A percentile compares a stretch with the other conserved stretches of the same genome.
Conservation (phyloP, 2,329 filamentous ascomycete genomes). For the Trichoderma simmonsii region DNA sequence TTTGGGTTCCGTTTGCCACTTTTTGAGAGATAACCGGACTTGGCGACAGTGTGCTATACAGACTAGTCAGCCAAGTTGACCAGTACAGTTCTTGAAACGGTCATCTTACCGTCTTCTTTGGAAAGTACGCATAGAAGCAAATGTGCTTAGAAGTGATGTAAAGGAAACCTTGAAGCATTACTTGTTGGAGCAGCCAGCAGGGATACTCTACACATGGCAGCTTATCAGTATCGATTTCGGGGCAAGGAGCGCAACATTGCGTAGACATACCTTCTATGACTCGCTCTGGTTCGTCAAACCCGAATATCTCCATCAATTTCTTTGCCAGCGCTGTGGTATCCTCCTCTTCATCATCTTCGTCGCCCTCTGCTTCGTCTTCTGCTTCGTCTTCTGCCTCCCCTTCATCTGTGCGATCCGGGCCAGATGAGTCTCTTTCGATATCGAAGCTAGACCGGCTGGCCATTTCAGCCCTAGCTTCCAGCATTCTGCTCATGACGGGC, state of each 20-base stretch:
- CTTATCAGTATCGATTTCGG: neutral
- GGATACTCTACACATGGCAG: slow-evolving; percentile 66
- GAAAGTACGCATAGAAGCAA: slow-evolving; percentile 96
- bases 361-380: slow-evolving; percentile 23
- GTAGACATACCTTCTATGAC: slow-evolving; percentile 66
- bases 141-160: slow-evolving; percentile 92
- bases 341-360: slow-evolving; percentile 39
- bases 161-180: slow-evolving; percentile 89
- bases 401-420: slow-evolving; percentile 34
- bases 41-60: slow-evolving; percentile 64
- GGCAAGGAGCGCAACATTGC: neutral
- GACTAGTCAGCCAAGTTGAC: slow-evolving; percentile 20
- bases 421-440: slow-evolving; percentile 45
- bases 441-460: slow-evolving; percentile 57
- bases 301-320: slow-evolving; percentile 78
- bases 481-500: slow-evolving; percentile 74
- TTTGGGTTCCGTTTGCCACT: slow-evolving; percentile 83
- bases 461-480: slow-evolving; percentile 67
- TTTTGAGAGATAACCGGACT: slow-evolving; percentile 86
- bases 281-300: slow-evolving; percentile 76
- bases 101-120: slow-evolving; percentile 73
- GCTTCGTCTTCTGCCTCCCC: slow-evolving; percentile 25
- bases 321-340: slow-evolving; percentile 61
- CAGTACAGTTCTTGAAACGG: neutral
- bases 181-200: slow-evolving; percentile 89